Conservation (phyloP, 1,139 yeast species). For the Yamadazyma diospyri region DNA sequence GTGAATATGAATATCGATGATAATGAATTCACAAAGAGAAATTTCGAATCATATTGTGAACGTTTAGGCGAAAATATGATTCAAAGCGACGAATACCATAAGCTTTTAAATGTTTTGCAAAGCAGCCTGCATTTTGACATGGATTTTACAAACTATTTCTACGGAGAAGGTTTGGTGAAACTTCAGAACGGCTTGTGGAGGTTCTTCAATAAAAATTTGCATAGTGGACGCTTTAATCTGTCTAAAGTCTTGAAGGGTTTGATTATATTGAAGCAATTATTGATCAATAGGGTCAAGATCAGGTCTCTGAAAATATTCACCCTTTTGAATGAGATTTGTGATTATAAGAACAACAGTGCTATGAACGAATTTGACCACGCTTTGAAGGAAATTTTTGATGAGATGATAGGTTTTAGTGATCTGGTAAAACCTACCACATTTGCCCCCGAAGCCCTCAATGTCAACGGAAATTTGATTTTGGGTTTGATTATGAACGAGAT, state of each 20-base stretch:
- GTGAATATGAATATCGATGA: constrained; percentile 21
- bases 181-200: constrained; percentile 29
- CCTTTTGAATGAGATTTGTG: constrained; percentile 19
- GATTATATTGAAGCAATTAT: constrained; percentile 32
- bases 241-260: constrained; percentile 25
- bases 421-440: no score
- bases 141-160: constrained; percentile 25
- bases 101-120: constrained; percentile 23
- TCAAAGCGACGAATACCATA: constrained; percentile 15
- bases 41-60: constrained; percentile 14
- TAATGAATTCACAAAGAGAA: constrained; percentile 9
- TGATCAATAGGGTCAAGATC: constrained; percentile 23
- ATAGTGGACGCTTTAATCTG: constrained; percentile 7
- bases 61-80: constrained; percentile 9
- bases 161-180: constrained; percentile 20
- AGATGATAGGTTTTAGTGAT: constrained; percentile 23
- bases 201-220: constrained; percentile 16
- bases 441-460: background rate
- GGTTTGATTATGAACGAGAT: constrained; percentile 1
- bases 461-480: constrained; percentile 4
- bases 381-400: constrained; percentile 29
- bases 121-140: constrained; percentile 15
- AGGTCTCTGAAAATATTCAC: constrained; percentile 22
- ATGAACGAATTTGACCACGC: constrained; percentile 23
- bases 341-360: constrained; percentile 12